phyloP scores from a whole-genome alignment of 1,284 basidiomycete genomes.

The Cutaneotrichosporon sp. region DNA sequence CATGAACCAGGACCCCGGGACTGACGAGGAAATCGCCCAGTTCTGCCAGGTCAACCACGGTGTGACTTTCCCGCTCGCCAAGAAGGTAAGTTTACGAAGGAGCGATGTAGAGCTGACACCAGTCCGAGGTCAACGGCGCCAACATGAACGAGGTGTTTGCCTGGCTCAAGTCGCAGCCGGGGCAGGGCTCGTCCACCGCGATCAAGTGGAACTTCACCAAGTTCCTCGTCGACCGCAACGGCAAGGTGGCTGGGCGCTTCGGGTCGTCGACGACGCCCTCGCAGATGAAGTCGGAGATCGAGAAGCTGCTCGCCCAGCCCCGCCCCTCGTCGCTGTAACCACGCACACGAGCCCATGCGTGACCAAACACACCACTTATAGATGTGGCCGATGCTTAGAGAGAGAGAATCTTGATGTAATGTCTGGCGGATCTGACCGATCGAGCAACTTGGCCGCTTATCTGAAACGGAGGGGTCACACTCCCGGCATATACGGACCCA shows the following conservation, averaged over 20 bases:
- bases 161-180: slow-evolving; percentile 53
- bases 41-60: slow-evolving; percentile 69
- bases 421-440: too few species aligned
- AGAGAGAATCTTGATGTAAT: too few species aligned
- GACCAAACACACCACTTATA: too few species aligned
- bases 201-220: slow-evolving; percentile 57
- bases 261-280: slow-evolving; percentile 42
- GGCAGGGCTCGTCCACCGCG: slow-evolving; percentile 34
- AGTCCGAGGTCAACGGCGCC: slow-evolving; percentile 59
- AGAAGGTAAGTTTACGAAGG: slow-evolving; percentile 66
- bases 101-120: slow-evolving; percentile 63
- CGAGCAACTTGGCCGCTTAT: too few species aligned
- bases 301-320: slow-evolving; percentile 32
- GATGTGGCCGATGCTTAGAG: not conserved
- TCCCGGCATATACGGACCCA: too few species aligned
- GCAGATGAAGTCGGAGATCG: slow-evolving; percentile 39
- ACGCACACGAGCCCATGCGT: too few species aligned
- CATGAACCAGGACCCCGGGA: slow-evolving; percentile 68
- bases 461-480: too few species aligned
- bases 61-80: slow-evolving; percentile 80
- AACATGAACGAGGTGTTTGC: slow-evolving; percentile 67
- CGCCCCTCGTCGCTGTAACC: not conserved
- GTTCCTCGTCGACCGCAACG: slow-evolving; percentile 54
- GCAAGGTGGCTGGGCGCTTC: slow-evolving; percentile 42
- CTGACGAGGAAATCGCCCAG: slow-evolving; percentile 66